Base-by-base conservation (phyloP, 441 rosid species). In the Croton setiger region DNA sequence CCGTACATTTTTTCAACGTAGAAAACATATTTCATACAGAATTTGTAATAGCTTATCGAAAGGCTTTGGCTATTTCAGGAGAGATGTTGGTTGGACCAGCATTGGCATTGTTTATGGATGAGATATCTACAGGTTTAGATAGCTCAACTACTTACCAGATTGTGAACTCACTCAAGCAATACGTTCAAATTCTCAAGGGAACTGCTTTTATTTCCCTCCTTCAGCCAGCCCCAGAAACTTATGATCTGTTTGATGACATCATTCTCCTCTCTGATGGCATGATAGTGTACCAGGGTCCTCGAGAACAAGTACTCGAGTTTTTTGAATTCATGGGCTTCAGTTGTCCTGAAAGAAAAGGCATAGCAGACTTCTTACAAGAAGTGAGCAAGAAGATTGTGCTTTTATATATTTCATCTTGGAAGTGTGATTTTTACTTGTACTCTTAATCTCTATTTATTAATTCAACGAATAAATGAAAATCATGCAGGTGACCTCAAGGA, bases 141-240 rank as follows among this genome's bases (percentile, higher is more conserved):
- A 90, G 97, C 73, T 93, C 98, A 6, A 93, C 98, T 0, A 90
- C 97, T 5, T 90, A 69, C 72, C 96, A 87, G 75, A 90, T 93
- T 21, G 92, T 90, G 72, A 90, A 90, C 72, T 86, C 88, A 3
- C 76, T 93, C 18, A 85, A 75, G 81, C 88, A 89, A 72, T 72
- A 64, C 14, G 77, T 88, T 69, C 98, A 91, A 64, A 88, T 93
- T 78, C 81, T 93, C 51, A 76, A 84, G 23, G 97, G 95, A 65
- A 76, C 81, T 59, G 76, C 74, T 21, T 15, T 74, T 57, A 71
- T 74, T 64, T 78, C 81, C 41, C 78, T 78, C 36, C 78, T 74
- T 33, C 81, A 93, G 85, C 98, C 98, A 39, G 95, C 96, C 0
- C 97, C 98, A 0, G 98, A 93, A 81, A 93, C 97, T 48, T 91